Evolutionary conservation across 441 rosid genomes (phyloP).

Genomic region (Biscutella laevigata): DNA sequence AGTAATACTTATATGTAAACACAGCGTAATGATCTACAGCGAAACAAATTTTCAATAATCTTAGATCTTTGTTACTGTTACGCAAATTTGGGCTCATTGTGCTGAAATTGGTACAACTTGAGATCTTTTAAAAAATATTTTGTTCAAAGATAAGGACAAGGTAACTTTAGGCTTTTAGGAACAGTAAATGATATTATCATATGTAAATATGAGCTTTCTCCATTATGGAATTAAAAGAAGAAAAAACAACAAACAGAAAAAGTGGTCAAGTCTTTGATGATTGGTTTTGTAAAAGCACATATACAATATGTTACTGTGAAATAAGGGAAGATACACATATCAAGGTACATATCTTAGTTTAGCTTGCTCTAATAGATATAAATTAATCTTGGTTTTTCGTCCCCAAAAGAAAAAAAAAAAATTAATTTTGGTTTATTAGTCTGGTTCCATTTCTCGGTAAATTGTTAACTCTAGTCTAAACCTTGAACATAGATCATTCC

Average conservation of each 20-base stretch:
- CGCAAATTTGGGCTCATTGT: not conserved
- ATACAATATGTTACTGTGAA: not conserved
- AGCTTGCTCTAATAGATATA: no score
- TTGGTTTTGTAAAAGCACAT: slow-evolving; percentile 15
- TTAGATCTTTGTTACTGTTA: not conserved
- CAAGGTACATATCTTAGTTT: no score
- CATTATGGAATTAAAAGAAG: slow-evolving; percentile 11
- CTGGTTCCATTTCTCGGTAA: no score
- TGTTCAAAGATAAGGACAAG: slow-evolving; percentile 10
- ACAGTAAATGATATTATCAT: slow-evolving; percentile 15
- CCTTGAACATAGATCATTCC: no score
- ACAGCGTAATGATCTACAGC: not conserved
- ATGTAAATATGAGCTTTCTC: slow-evolving; percentile 10
- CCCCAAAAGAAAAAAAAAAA: no score
- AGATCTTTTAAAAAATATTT: no score
- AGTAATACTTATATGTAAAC: no score
- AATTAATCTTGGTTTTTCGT: no score
- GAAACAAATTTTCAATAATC: not conserved
- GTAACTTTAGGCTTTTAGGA: slow-evolving; percentile 22
- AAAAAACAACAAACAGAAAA: no score
- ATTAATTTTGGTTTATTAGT: no score
- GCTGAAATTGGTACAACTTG: not conserved
- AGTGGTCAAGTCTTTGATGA: slow-evolving; percentile 19
- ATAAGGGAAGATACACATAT: no score
- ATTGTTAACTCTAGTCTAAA: no score